Evolutionary conservation across 192 early-diverging fungal species (phyloP).

Genomic region (Gryganskiella cystojenkinii): DNA sequence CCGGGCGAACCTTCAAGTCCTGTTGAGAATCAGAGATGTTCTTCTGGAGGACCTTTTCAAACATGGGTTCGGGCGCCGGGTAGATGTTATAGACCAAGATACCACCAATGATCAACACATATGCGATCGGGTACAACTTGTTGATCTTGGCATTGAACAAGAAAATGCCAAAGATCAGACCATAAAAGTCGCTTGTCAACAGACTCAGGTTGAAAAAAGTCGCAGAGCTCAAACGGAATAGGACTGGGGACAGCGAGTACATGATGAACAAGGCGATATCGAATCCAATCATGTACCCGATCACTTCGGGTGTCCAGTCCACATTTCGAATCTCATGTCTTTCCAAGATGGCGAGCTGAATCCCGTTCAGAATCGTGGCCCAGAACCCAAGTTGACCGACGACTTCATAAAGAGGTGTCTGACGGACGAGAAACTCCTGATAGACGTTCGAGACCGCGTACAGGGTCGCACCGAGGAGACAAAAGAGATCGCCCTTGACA

Average conservation of each 20-base stretch:
- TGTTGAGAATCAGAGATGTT: background rate
- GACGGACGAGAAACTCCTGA: constrained; percentile 77
- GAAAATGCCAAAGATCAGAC: constrained; percentile 77
- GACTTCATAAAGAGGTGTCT: constrained; percentile 77
- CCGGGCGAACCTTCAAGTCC: background rate
- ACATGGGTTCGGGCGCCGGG: constrained; percentile 64
- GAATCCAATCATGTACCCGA: constrained; percentile 64
- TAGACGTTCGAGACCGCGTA: constrained; percentile 80
- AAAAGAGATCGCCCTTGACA: constrained; percentile 79
- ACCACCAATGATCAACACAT: constrained; percentile 71
- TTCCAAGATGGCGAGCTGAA: constrained; percentile 78
- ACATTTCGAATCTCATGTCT: constrained; percentile 59
- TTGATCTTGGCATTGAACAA: constrained; percentile 70
- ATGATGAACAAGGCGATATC: constrained; percentile 75
- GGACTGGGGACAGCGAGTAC: constrained; percentile 72
- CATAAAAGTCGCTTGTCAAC: constrained; percentile 84
- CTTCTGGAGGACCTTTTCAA: constrained; percentile 33
- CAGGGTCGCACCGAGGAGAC: constrained; percentile 75
- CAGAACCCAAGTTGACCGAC: constrained; percentile 80
- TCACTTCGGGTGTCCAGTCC: constrained; percentile 25
- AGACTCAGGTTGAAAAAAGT: constrained; percentile 84
- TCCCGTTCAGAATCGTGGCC: constrained; percentile 74
- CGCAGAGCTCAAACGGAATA: constrained; percentile 78
- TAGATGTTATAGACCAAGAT: constrained; percentile 75
- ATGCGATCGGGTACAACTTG: constrained; percentile 73